Evolutionary conservation across 2,329 filamentous ascomycete genomes (phyloP).

Genomic region (Pestalotiopsis sp.): DNA sequence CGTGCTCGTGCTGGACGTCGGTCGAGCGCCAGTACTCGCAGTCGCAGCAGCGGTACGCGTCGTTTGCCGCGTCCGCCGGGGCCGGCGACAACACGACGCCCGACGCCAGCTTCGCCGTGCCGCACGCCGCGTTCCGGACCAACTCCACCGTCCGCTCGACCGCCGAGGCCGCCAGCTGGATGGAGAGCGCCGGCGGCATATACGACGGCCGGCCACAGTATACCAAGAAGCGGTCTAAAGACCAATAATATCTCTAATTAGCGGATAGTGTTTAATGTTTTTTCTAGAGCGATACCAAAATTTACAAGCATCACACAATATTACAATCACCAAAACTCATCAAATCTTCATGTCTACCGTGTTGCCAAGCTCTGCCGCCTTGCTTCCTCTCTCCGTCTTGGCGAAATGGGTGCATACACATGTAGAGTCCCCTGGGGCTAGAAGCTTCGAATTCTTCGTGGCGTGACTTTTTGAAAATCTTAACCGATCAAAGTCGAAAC

Average conservation of each 20-base stretch:
- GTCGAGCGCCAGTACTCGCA: constrained; percentile 1
- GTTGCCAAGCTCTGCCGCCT: too few relatives aligned
- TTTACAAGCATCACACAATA: not conserved
- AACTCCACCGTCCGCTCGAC: not conserved
- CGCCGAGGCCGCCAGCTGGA: not conserved
- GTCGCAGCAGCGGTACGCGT: not conserved
- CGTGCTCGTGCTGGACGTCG: not conserved
- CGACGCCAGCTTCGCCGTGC: not conserved
- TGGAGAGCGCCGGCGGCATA: constrained; percentile 2
- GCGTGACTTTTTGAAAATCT: too few relatives aligned
- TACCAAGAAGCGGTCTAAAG: constrained; percentile 2
- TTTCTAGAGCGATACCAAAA: not conserved
- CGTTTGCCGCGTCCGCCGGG: not conserved
- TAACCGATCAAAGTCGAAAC: too few relatives aligned
- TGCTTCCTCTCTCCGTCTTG: too few relatives aligned
- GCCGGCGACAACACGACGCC: not conserved
- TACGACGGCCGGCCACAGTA: not conserved
- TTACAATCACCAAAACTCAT: too few relatives aligned
- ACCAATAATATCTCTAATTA: not conserved
- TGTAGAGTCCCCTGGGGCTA: too few relatives aligned
- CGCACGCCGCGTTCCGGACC: not conserved
- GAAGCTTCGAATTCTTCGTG: too few relatives aligned
- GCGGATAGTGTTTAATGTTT: too few relatives aligned
- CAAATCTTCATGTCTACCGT: too few relatives aligned
- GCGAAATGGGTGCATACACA: too few relatives aligned